Evolutionary conservation across 225 moss, liverwort and hornwort species (phyloP).

Genomic region (Pseudoscleropodium purum): DNA sequence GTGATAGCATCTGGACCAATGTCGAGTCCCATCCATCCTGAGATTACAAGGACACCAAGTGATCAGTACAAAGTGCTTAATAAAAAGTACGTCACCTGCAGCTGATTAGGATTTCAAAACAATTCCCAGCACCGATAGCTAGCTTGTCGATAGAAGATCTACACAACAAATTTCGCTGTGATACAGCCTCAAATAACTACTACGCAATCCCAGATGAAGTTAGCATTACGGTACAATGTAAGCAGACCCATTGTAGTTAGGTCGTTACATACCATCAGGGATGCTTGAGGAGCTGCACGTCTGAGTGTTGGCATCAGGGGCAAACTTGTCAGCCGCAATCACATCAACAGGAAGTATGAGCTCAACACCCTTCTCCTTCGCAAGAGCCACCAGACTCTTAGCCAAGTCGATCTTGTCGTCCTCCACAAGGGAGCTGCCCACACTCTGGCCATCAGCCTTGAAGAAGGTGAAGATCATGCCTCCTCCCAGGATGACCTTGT

Average conservation of each 20-base stretch:
- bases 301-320: slow-evolving; percentile 55
- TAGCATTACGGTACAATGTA: background rate
- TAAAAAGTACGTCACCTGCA: background rate
- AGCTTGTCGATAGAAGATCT: background rate
- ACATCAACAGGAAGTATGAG: slow-evolving; percentile 86
- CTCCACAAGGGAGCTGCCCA: slow-evolving; percentile 82
- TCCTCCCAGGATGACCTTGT: slow-evolving; percentile 95
- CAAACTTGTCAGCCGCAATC: slow-evolving; percentile 65
- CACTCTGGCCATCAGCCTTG: slow-evolving; percentile 65
- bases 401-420: slow-evolving; percentile 90
- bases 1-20: slow-evolving; percentile 86
- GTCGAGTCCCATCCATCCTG: slow-evolving; percentile 91
- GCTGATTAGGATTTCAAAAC: background rate
- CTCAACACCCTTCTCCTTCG: slow-evolving; percentile 85
- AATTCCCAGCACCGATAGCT: background rate
- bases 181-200: background rate
- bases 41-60: background rate
- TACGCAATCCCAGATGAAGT: background rate
- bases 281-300: slow-evolving; percentile 34
- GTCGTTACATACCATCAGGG: slow-evolving; percentile 50
- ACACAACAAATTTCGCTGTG: background rate
- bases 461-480: slow-evolving; percentile 99
- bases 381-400: slow-evolving; percentile 32
- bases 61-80: background rate
- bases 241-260: background rate